Base-by-base conservation (phyloP, 768 basidiomycete genomes). In the Leccinellum luteum region DNA sequence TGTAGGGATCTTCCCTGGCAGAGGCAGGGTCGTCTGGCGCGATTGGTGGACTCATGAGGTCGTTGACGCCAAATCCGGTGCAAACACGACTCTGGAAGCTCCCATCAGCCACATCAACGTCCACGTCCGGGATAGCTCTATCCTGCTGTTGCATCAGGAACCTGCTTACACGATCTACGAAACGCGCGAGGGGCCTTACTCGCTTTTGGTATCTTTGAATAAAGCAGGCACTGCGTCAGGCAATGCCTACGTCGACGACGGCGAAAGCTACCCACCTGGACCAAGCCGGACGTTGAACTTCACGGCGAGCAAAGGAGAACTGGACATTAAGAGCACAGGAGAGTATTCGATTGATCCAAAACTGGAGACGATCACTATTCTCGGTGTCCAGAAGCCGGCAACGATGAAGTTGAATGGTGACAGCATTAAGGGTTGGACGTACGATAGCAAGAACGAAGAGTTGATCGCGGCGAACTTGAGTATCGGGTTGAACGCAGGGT, bases 61-160 rank as follows among this genome's bases (percentile, higher is more conserved):
- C 43, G 78, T 85, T 21, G 71, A 85, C 21, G 70, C 76, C 17
- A 68, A 71, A 1, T 35, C 71, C 2, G 78, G 79, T 32, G 69
- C 64, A 30, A 75, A 76, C 54, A 79, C 78, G 0, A 83, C 82
- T 5, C 75, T 90, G 48, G 65, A 74, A n/a, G 86, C 87, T 3
- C 88, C 89, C 4, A 81, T 92, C 3, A 79, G 85, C 17, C 85
- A 89, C 65, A 90, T 92, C 71, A 86, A 86, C 58, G 85, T 90
- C 25, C 88, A 90, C 66, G 70, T 92, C 56, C 82, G 89, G n/a
- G 83, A 85, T 56, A 83, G 85, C 25, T 78, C 86, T 17, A 83
- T 83, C 30, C 68, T 92, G 12, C 79, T 91, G 19, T 68, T 89
- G 41, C 83, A 91, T 65, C 73, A 80, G 10, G 59, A 76, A 52